Evolutionary conservation across 1,284 basidiomycete species (phyloP), one percentile per base, ranked within the genome.

Genomic region (Bondarzewia mesenterica): DNA sequence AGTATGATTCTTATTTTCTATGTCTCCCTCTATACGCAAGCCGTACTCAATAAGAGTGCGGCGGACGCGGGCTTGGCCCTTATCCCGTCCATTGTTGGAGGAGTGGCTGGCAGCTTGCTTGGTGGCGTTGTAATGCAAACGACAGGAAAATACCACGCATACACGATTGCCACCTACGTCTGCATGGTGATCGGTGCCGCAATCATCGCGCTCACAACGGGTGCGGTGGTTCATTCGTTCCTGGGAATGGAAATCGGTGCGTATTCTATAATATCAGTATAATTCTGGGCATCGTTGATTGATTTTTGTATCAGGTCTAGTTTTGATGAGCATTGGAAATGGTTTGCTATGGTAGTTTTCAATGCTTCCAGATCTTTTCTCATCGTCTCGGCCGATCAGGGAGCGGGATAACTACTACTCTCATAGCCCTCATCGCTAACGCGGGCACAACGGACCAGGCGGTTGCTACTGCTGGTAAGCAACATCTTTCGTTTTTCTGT

Each of bases 341-440:
- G 75, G 77, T 73, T 46, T 20, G 64, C 52, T 7, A 12, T n/a
- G n/a, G 39, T 15, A 21, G 22, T 15, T 8, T 21, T 7, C 22
- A 10, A 46, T 27, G n/a, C n/a, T 50, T 25, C 18, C n/a, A 21
- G 5, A 4, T 35, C 50, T 12, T 26, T 46, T 25, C 23, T 35
- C 16, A 23, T 21, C 32, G 7, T 39, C 7, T n/a, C n/a, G n/a
- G n/a, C 21, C 21, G 14, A 15, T n/a, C 47, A 77, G 76, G 75
- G 15, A 60, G 65, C 32, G 75, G 74, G 1, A 63, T 80, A 7
- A 82, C 79, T 0, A 80, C 75, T 0, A 77, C 73, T 32, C 64
- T 83, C 22, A 71, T 82, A 35, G 72, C 79, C 0, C 63, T 82
- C 36, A 80, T 82, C 39, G 77, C 79, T 1, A 81, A 82, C 58